Evolutionary conservation across 495 filamentous ascomycete genomes (phyloP), one percentile per base, ranked within the genome.

Genomic region (Talaromyces thailandensis): DNA sequence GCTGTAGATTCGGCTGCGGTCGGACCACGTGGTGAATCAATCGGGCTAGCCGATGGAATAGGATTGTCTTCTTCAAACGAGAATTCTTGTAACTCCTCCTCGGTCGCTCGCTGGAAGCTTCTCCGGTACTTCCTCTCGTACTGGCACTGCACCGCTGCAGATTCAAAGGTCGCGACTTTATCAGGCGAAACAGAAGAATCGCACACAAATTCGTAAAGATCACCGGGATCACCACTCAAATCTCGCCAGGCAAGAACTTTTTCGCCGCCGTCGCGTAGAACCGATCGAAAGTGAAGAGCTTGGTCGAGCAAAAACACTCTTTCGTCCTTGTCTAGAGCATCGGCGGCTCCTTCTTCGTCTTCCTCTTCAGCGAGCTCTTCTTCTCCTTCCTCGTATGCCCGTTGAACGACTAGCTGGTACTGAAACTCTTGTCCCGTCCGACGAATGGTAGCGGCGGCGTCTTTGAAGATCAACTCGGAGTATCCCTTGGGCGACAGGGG

Each of bases 401-500:
- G 82, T 70, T 97, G 95, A 23, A 98, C 83, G 57, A 98, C 93
- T 37, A 98, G 88, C 71, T 98, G 94, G 70, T 98, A 98, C 68
- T 98, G 93, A 68, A 88, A 98, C 28, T 96, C 90, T 72, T 95
- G 92, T 2, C 88, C 92, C 8, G 95, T 97, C 24, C 91, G 86
- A 64, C 94, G 88, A 67, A 98, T 96, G 37, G 88, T 87, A 24
- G 93, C 92, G 31, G 88, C 91, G 32, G 91, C 87, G 86, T 98
- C 94, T 69, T 96, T 97, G 84, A 96, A 98, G 74, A 98, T 96
- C 67, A 97, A 90, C 73, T 98, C 95, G 0, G 92, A 96, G 68
- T 96, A 96, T 63, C 94, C 94, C 74, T 98, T 98, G 31, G 92
- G 90, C 1, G 94, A 98, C 29, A 91, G 81, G 5, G 94, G 94